Base-by-base conservation (phyloP, 495 filamentous ascomycete genomes). In the Lasiosphaeria miniovina region DNA sequence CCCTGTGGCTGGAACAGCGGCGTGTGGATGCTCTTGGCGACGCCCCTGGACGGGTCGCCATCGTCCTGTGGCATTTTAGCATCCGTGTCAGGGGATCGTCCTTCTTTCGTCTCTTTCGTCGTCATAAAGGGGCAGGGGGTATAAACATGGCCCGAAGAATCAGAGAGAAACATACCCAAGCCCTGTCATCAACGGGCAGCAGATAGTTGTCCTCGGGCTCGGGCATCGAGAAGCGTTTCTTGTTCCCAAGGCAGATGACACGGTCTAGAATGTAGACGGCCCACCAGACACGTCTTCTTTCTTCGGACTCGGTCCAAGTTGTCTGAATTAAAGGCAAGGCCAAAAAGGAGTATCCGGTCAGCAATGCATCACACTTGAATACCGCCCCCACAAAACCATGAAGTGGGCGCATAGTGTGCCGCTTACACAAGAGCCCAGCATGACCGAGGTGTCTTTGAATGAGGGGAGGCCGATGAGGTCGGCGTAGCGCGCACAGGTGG, bases 221-320 rank as follows among this genome's bases (percentile, higher is more conserved):
- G 6, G 70, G 74, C 32, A 74, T 67, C 43, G 75, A 65, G 12
- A 74, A 75, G 33, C 75, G 70, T 41, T 68, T 71, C 48, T 75
- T 73, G 54, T 74, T 74, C 14, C 79, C 80, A 41, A 82, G 63
- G 33, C 70, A 77, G 14, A 82, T 71, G 40, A 67, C 67, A 14
- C 77, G 76, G 55, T 84, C 79, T 10, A 80, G 68, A 12, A 82
- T 64, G 46, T 80, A 70, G n/a, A 82, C 72, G 12, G 66, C 75
- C 81, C 81, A 84, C 80, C 79, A 82, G 0, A 74, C 71, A 49
- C 81, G 52, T 24, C 71, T 61, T 8, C 78, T 62, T 61, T 84
- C 81, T 61, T 84, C 80, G 8, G 69, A 64, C 58, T 84, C 81
- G 0, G 72, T 75, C 80, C 78, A 80, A 1, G 77, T 79, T 6